Percentiles rank a stretch among this genome's conserved stretches.
Conservation (phyloP, 441 rosid species). For the Mallotus japonicus region DNA sequence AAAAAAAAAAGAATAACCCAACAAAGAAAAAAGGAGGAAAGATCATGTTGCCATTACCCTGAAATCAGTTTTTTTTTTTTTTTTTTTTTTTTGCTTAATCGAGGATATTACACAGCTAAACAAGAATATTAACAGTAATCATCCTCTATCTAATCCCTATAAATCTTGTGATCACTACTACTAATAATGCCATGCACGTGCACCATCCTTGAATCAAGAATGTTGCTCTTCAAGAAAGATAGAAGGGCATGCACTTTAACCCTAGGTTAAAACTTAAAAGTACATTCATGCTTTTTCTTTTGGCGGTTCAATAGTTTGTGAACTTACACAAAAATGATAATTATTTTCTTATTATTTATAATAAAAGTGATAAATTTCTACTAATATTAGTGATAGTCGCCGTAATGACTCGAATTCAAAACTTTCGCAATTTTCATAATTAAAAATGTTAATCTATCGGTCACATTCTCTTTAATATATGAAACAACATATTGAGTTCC, state of each 20-base stretch:
- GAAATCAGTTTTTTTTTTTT: conserved; percentile 16
- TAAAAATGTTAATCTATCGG: too few relatives aligned
- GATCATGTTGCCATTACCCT: conserved; percentile 16
- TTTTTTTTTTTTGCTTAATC: conserved; percentile 18
- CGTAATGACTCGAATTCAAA: too few relatives aligned
- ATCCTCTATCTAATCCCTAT: conserved; percentile 15
- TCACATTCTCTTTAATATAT: not conserved
- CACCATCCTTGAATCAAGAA: conserved; percentile 11
- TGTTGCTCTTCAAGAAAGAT: conserved; percentile 15
- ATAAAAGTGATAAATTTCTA: too few relatives aligned
- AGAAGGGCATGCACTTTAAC: conserved; percentile 17
- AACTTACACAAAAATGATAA: too few relatives aligned
- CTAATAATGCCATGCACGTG: conserved; percentile 28
- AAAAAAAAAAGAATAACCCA: too few relatives aligned
- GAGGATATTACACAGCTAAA: conserved; percentile 12
- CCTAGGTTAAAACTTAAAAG: conserved; percentile 17
- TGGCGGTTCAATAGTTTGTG: too few relatives aligned
- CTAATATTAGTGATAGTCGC: too few relatives aligned
- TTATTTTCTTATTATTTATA: too few relatives aligned
- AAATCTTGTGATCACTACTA: conserved; percentile 21
- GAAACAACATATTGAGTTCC: not conserved
- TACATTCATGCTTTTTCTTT: too few relatives aligned
- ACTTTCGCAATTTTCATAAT: too few relatives aligned
- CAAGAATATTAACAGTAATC: not conserved
- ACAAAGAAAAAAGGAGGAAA: not conserved